Conservation (phyloP, 805 yeast species). For the Wickerhamiella azyma region DNA sequence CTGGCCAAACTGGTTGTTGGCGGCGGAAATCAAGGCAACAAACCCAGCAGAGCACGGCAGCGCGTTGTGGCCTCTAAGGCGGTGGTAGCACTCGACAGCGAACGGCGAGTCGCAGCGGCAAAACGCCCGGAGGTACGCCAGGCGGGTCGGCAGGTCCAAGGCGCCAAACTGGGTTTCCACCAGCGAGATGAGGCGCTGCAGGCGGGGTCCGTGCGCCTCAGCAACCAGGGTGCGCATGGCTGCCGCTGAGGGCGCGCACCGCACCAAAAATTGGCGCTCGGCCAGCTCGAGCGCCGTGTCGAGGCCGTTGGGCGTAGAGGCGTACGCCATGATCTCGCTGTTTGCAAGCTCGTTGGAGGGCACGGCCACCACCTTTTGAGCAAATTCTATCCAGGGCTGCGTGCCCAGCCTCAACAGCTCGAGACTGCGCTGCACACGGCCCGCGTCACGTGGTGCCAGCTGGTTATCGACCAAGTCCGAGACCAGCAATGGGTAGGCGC, state of each 20-base stretch:
- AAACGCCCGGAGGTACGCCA: constrained; percentile 5
- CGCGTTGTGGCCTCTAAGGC: constrained; percentile 4
- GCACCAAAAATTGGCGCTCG: constrained; percentile 10
- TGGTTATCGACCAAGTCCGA: constrained; percentile 10
- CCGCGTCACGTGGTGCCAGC: constrained; percentile 6
- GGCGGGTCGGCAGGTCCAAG: not conserved
- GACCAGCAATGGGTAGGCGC: constrained; percentile 11
- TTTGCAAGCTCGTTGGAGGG: not conserved
- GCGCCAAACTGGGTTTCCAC: not conserved
- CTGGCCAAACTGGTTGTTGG: not conserved
- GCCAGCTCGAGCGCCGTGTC: constrained; percentile 13
- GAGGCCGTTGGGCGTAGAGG: constrained; percentile 13
- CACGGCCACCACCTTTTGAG: not conserved
- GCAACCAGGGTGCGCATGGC: constrained; percentile 12
- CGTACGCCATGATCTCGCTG: constrained; percentile 12
- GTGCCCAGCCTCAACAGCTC: constrained; percentile 2
- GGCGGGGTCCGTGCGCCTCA: constrained; percentile 1
- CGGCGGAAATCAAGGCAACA: constrained; percentile 3
- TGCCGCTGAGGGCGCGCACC: constrained; percentile 4
- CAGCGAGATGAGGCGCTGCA: not conserved
- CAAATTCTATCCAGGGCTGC: constrained; percentile 2
- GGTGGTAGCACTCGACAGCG: constrained; percentile 3
- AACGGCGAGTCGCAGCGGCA: constrained; percentile 1
- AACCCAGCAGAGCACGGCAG: constrained; percentile 10
- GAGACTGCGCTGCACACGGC: constrained; percentile 6